phyloP scores from a whole-genome alignment of 495 filamentous ascomycete species.

The Pyrenopolyporus hunteri region DNA sequence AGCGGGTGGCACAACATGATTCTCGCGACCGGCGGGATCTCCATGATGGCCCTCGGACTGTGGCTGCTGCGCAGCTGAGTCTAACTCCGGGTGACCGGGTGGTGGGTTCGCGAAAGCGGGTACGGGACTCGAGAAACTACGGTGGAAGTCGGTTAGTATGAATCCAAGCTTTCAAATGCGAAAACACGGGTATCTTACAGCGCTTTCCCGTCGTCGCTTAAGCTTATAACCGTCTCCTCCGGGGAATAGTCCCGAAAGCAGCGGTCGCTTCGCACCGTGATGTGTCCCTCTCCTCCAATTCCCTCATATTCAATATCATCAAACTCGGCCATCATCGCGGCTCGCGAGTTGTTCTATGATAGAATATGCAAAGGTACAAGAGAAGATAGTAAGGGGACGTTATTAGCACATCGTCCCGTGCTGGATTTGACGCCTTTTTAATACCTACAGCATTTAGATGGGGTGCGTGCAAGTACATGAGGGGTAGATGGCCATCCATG shows the following conservation, averaged over 20 bases:
- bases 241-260: conserved; percentile 32
- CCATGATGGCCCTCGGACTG: not conserved
- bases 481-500: conserved; percentile 5
- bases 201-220: conserved; percentile 19
- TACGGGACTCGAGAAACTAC: conserved; percentile 17
- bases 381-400: not conserved
- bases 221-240: conserved; percentile 14
- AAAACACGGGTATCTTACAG: conserved; percentile 9
- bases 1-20: not conserved
- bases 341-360: not conserved
- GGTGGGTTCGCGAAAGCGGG: conserved; percentile 6
- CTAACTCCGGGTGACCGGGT: not conserved
- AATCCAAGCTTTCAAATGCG: not conserved
- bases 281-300: conserved; percentile 9
- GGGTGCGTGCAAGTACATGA: not conserved
- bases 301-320: conserved; percentile 27
- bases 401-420: not conserved
- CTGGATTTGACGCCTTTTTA: not conserved
- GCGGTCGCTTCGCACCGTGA: conserved; percentile 22
- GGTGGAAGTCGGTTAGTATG: not conserved
- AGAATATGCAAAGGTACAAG: not conserved
- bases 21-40: not conserved
- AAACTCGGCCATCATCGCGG: conserved; percentile 8
- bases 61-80: not conserved
- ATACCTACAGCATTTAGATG: conserved; percentile 2